These are phyloP conservation scores for Bipolaris zeicola DNA, from an alignment of 2,329 filamentous ascomycete species.

Conservation along the genomic window DNA sequence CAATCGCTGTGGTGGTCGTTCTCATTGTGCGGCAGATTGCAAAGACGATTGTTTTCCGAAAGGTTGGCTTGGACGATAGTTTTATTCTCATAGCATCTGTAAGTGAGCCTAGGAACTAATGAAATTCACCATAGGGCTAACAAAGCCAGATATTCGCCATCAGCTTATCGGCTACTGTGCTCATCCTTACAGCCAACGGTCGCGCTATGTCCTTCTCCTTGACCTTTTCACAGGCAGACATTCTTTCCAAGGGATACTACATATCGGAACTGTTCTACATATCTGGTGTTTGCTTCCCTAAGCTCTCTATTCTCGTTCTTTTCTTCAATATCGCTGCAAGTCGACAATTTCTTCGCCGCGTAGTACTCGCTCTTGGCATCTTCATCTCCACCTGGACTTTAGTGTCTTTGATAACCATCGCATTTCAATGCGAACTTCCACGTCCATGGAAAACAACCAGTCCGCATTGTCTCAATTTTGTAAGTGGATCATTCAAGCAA, in stretches of 20 bases:
- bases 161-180: slow-evolving; percentile 32
- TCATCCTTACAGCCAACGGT: slow-evolving; percentile 35
- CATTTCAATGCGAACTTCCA: slow-evolving; percentile 41
- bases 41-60: slow-evolving; percentile 34
- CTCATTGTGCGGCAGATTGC: slow-evolving; percentile 36
- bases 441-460: slow-evolving; percentile 37
- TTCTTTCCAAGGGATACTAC: slow-evolving; percentile 41
- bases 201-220: slow-evolving; percentile 24
- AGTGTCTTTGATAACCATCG: slow-evolving; percentile 30
- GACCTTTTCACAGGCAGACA: slow-evolving; percentile 24
- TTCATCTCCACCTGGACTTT: slow-evolving; percentile 38
- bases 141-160: slow-evolving; percentile 29
- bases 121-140: slow-evolving; percentile 12
- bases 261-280: slow-evolving; percentile 44
- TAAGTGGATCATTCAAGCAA: slow-evolving; percentile 17
- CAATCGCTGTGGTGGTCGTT: slow-evolving; percentile 28
- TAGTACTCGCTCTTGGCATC: slow-evolving; percentile 26
- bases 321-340: slow-evolving; percentile 34
- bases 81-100: slow-evolving; percentile 42
- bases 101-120: slow-evolving; percentile 2
- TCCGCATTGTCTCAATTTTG: slow-evolving; percentile 36
- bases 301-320: slow-evolving; percentile 36
- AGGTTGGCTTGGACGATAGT: slow-evolving; percentile 34
- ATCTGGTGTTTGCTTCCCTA: slow-evolving; percentile 35
- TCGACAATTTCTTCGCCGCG: slow-evolving; percentile 26